Percentiles rank a stretch among this genome's conserved stretches.
Conservation (phyloP, 495 filamentous ascomycete genomes). For the Aspergillus bertholletiae region DNA sequence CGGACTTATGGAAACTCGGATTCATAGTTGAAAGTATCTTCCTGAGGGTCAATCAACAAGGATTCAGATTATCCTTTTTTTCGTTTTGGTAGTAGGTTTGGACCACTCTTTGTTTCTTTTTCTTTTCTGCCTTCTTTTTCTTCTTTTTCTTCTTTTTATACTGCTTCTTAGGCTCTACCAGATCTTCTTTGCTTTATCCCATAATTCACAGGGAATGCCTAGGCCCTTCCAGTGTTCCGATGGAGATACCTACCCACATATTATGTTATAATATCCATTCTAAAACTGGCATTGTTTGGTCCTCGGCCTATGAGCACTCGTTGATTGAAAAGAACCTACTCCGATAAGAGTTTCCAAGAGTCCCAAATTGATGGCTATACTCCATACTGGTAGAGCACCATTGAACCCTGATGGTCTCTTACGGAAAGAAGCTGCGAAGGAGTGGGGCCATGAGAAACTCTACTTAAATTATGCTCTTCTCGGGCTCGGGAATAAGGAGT, state of each 20-base stretch:
- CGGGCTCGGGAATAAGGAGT: background rate
- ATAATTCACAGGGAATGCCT: too few relatives aligned
- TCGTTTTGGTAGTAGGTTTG: too few relatives aligned
- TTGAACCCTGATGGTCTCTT: background rate
- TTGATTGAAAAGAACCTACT: background rate
- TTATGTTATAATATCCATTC: background rate
- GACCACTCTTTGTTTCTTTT: too few relatives aligned
- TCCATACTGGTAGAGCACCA: too few relatives aligned
- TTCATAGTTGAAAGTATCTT: too few relatives aligned
- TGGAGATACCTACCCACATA: background rate
- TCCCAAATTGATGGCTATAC: background rate
- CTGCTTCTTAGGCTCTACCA: too few relatives aligned
- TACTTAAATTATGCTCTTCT: background rate
- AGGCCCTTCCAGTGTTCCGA: background rate
- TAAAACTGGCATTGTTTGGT: background rate
- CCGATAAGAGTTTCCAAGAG: background rate
- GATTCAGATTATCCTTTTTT: too few relatives aligned
- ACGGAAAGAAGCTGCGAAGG: background rate
- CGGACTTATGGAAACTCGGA: too few relatives aligned
- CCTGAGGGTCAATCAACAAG: too few relatives aligned
- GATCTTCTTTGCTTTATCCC: too few relatives aligned
- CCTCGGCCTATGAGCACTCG: background rate
- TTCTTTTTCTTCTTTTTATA: too few relatives aligned
- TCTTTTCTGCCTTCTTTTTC: too few relatives aligned
- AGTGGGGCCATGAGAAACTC: background rate